Conservation (phyloP, 163 green algal species). For the Smithsoniella earleae region DNA sequence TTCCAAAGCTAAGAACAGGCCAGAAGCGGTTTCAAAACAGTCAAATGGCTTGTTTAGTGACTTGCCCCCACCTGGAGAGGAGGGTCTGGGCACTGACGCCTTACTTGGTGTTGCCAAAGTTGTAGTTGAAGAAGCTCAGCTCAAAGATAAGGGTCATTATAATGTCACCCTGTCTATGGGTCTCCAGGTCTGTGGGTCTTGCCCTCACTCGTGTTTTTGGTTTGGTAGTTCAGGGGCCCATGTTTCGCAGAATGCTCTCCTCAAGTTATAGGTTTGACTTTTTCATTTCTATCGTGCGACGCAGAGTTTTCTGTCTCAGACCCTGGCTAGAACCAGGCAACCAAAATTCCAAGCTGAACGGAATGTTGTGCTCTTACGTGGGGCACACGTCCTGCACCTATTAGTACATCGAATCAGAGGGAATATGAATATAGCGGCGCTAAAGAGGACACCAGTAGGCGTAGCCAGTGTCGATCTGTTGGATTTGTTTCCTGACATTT, state of each 20-base stretch:
- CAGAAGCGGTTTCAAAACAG: too few species aligned
- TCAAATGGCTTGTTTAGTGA: too few species aligned
- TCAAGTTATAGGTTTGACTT: too few species aligned
- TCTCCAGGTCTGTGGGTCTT: neutral
- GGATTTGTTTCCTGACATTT: constrained; percentile 24
- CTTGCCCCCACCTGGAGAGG: too few species aligned
- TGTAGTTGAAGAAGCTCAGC: neutral
- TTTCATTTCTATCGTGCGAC: too few species aligned
- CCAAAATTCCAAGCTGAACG: constrained; percentile 13
- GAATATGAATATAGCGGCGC: neutral
- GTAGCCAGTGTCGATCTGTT: constrained; percentile 13
- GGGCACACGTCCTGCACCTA: constrained; percentile 11
- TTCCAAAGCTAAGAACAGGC: neutral
- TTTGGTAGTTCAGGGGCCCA: too few species aligned
- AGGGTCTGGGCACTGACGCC: too few species aligned
- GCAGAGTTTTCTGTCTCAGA: constrained; percentile 21
- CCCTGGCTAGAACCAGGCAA: neutral
- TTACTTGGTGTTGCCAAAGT: constrained; percentile 25
- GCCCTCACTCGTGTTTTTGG: neutral
- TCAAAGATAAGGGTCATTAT: constrained; percentile 15
- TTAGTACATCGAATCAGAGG: neutral
- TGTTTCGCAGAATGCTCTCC: too few species aligned
- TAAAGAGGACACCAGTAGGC: constrained; percentile 12
- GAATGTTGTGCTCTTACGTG: constrained; percentile 17
- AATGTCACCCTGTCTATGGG: constrained; percentile 28